phyloP scores from a whole-genome alignment of 2,329 filamentous ascomycete species.

The Colletotrichum sp. region DNA sequence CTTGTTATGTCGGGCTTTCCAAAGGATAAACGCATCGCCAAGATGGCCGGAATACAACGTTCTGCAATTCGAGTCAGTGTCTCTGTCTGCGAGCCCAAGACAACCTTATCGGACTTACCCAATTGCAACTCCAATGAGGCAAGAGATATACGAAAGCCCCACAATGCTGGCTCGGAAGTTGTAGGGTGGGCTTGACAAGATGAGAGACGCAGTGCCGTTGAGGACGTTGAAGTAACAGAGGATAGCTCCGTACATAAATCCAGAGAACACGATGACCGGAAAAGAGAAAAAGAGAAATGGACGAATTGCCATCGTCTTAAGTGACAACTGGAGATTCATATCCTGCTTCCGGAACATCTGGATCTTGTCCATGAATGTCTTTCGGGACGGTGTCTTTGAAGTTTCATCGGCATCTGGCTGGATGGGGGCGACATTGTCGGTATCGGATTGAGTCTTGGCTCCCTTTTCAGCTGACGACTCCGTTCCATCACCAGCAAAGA shows the following conservation, averaged over 20 bases:
- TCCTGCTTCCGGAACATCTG: background rate
- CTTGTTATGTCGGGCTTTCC: slow-evolving; percentile 40
- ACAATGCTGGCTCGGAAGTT: slow-evolving; percentile 43
- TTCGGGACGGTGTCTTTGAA: background rate
- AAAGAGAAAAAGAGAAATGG: background rate
- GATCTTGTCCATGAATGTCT: background rate
- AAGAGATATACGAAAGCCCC: slow-evolving; percentile 41
- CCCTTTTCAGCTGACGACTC: background rate
- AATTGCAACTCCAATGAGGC: slow-evolving; percentile 33
- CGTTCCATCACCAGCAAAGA: background rate
- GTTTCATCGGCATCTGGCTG: background rate
- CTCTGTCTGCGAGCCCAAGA: background rate
- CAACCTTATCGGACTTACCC: background rate
- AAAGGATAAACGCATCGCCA: slow-evolving; percentile 41
- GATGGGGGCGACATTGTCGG: background rate
- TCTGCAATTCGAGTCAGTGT: background rate
- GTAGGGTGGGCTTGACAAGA: slow-evolving; percentile 40
- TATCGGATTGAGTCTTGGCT: background rate
- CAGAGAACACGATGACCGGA: slow-evolving; percentile 46
- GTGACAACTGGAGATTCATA: background rate
- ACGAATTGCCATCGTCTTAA: background rate
- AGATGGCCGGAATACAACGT: slow-evolving; percentile 34
- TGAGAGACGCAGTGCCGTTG: slow-evolving; percentile 47
- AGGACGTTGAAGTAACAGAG: slow-evolving; percentile 48
- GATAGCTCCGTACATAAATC: slow-evolving; percentile 46